Conservation (phyloP, 495 filamentous ascomycete genomes). For the Aspergillus bridgeri region DNA sequence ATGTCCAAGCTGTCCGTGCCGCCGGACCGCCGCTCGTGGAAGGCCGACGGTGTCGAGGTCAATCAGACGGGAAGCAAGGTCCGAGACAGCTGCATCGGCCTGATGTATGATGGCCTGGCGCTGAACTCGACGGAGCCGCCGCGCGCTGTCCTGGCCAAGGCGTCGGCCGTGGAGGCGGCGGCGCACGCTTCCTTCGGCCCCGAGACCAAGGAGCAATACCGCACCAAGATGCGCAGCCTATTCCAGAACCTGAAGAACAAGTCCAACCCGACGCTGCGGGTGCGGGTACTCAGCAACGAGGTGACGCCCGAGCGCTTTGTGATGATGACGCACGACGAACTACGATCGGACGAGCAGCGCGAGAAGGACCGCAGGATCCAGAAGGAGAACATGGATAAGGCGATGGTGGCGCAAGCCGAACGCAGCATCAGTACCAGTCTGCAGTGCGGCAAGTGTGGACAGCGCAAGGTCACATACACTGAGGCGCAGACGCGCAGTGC, state of each 20-base stretch:
- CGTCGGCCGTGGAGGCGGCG: constrained; percentile 68
- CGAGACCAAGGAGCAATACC: constrained; percentile 70
- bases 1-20: constrained; percentile 64
- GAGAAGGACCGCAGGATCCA: constrained; percentile 65
- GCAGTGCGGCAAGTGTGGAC: constrained; percentile 82
- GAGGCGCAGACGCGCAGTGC: constrained; percentile 95
- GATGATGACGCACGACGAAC: constrained; percentile 68
- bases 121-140: constrained; percentile 41
- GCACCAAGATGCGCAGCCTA: constrained; percentile 80
- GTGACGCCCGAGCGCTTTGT: constrained; percentile 72
- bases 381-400: constrained; percentile 92
- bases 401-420: constrained; percentile 85
- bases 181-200: constrained; percentile 61
- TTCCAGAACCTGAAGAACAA: constrained; percentile 93
- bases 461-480: constrained; percentile 91
- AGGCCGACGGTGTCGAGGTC: constrained; percentile 71
- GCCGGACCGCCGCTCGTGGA: constrained; percentile 72
- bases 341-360: constrained; percentile 69
- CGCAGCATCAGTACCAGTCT: constrained; percentile 82
- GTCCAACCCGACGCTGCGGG: constrained; percentile 71
- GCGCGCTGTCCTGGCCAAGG: constrained; percentile 61
- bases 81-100: constrained; percentile 79
- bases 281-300: constrained; percentile 68
- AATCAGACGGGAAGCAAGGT: constrained; percentile 63
- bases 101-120: constrained; percentile 75